Evolutionary conservation across 2,329 filamentous ascomycete genomes (phyloP), one percentile per base, ranked within the genome.

Genomic region (Elsinoe arachidis): DNA sequence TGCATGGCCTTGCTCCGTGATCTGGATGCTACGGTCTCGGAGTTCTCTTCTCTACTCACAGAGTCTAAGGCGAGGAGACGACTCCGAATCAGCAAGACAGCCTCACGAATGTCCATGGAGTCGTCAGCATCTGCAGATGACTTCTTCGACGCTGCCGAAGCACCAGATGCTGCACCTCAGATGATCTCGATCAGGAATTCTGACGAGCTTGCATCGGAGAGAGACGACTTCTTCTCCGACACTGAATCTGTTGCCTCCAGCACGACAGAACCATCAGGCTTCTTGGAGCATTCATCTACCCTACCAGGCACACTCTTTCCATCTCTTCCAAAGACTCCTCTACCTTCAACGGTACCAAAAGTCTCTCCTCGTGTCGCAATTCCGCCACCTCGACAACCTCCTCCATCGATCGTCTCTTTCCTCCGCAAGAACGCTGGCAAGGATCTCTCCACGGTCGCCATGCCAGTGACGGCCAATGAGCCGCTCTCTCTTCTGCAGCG

Each of bases 351-450:
- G 1, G 75, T 95, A 26, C 78, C 83, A 30, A 65, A 73, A 0
- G 78, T 95, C 2, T 72, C 78, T 38, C 83, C 93, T 34, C 83
- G 93, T 58, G 78, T 74, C 5, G 85, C 82, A 0, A 83, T 99
- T 14, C 80, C 84, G 2, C 78, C 87, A 1, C 84, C 91, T 5
- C 90, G 85, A 26, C 84, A 90, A 12, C 76, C 84, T 58, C 93
- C 93, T 0, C 93, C 93, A 0, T 96, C 90, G 69, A 76, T 99
- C 55, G 96, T 99, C 63, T 88, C 89, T 0, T 96, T 97, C 70
- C 79, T 97, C 33, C 85, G 93, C 63, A 99, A 97, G 72, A 99
- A 99, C 65, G 93, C 97, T 9, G 93, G 93, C 68, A 99, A 99
- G 72, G 93, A 99, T 71, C 77, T 99, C 51, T 96, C 90, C 60